Evolutionary conservation across 1,139 yeast species (phyloP), one percentile per base, ranked within the genome.

Genomic region (Meyerozyma sp.): DNA sequence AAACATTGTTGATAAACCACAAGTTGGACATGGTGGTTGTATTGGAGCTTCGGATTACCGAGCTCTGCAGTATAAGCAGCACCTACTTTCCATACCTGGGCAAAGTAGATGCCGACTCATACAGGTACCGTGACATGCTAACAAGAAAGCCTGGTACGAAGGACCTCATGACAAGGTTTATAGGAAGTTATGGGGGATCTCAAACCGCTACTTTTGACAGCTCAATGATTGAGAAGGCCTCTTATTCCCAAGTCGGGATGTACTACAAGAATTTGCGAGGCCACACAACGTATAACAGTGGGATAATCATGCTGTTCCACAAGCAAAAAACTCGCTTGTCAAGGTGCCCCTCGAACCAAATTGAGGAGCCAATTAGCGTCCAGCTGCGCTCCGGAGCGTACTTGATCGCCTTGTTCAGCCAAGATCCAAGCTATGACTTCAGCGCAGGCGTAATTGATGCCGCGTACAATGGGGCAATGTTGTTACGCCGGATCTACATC

Each of bases 311-410:
- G 70, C 82, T 84, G 0, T 75, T 80, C 48, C 70, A 61, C 52
- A 64, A 75, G 46, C 63, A 65, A 32, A 59, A 62, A 26, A 63
- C 78, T 4, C 73, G 66, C 48, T 53, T 77, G 40, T 70, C 49
- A 35, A 49, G 40, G 27, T 34, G 42, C 40, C 2, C 56, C 46
- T 52, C 58, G 49, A 16, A 16, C n/a, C 47, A 50, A 16, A 51
- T 50, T 21, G 46, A 35, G 39, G 39, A 42, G 36, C 27, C 26
- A 23, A 53, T 71, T 37, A 78, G 75, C 25, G 65, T 81, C 11
- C 75, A 68, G 49, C 63, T 75, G 46, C 67, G 77, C 48, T 68
- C 78, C 13, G 84, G 84, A 1, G 88, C 88, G 0, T 82, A 68
- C 49, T 55, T 82, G 36, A 65, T 83, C 51, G 81, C 77, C 1